Percentiles rank a stretch among this genome's conserved stretches.
phyloP scores from a whole-genome alignment of 2,329 filamentous ascomycete species.

The Colletotrichum scovillei region DNA sequence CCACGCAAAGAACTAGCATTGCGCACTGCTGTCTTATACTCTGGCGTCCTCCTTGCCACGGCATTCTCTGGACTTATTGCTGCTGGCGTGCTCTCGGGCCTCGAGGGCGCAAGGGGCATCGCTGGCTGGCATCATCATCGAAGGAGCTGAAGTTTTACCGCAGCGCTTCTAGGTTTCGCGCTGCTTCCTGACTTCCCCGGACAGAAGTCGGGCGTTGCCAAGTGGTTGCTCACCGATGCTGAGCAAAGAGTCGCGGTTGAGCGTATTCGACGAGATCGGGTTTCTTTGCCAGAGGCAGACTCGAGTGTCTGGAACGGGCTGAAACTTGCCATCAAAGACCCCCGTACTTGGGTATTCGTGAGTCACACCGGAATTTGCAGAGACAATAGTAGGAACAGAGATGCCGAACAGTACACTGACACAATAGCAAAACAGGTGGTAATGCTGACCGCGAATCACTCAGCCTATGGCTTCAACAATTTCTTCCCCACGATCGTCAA shows the following conservation, averaged over 20 bases:
- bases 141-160: constrained; percentile 10
- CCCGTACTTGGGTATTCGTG: constrained; percentile 41
- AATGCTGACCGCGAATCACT: constrained; percentile 39
- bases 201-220: constrained; percentile 9
- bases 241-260: constrained; percentile 30
- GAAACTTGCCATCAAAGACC: constrained; percentile 38
- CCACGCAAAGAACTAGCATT: too few relatives aligned
- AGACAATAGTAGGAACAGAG: too few relatives aligned
- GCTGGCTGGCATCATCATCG: constrained; percentile 11
- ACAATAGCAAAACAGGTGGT: not conserved
- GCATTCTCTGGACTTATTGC: constrained; percentile 35
- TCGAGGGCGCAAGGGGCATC: not conserved
- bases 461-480: constrained; percentile 40
- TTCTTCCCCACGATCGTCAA: constrained; percentile 45
- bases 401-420: too few relatives aligned
- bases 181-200: constrained; percentile 24
- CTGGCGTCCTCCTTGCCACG: constrained; percentile 2
- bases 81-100: constrained; percentile 30
- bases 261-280: constrained; percentile 37
- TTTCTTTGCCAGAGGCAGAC: constrained; percentile 34
- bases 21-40: not conserved
- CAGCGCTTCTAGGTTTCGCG: not conserved
- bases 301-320: constrained; percentile 36
- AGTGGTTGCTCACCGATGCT: constrained; percentile 2
- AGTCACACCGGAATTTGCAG: not conserved